These are phyloP conservation scores for Musa balbisiana DNA, from an alignment of 202 grass and related monocot genomes.

Conservation along the genomic window DNA sequence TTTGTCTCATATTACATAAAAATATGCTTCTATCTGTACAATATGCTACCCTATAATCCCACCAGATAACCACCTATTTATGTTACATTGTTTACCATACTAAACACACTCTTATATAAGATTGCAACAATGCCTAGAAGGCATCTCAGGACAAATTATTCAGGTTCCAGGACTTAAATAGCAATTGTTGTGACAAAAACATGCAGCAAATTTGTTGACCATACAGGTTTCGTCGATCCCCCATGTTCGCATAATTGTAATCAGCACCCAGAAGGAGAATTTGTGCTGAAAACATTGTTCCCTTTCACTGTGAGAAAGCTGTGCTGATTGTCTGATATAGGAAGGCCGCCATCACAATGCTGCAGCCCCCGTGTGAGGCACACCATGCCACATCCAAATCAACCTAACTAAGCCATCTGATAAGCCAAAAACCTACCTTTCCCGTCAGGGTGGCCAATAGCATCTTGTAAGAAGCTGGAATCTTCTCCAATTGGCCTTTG, in stretches of 20 bases:
- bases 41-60: background rate
- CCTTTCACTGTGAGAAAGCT: conserved; percentile 26
- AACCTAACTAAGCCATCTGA: conserved; percentile 57
- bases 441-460: conserved; percentile 35
- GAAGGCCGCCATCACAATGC: conserved; percentile 50
- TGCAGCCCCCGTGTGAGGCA: conserved; percentile 84
- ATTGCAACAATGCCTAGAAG: background rate
- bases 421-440: conserved; percentile 63
- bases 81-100: conserved; percentile 7
- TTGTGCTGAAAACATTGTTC: conserved; percentile 36
- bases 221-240: conserved; percentile 54
- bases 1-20: background rate
- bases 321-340: conserved; percentile 39
- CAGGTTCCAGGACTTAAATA: background rate
- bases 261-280: conserved; percentile 32
- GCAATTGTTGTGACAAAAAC: conserved; percentile 48
- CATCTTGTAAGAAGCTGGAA: conserved; percentile 48
- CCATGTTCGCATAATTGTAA: conserved; percentile 65
- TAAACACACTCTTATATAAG: background rate
- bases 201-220: conserved; percentile 68
- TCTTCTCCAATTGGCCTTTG: conserved; percentile 12
- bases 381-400: conserved; percentile 43
- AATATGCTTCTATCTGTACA: conserved; percentile 14
- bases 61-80: conserved; percentile 1
- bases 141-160: conserved; percentile 11